A percentile compares a stretch with the other conserved stretches of the same genome.
These are phyloP conservation scores for Linum tenue DNA, from an alignment of 345 rosid genomes.

Conservation along the genomic window DNA sequence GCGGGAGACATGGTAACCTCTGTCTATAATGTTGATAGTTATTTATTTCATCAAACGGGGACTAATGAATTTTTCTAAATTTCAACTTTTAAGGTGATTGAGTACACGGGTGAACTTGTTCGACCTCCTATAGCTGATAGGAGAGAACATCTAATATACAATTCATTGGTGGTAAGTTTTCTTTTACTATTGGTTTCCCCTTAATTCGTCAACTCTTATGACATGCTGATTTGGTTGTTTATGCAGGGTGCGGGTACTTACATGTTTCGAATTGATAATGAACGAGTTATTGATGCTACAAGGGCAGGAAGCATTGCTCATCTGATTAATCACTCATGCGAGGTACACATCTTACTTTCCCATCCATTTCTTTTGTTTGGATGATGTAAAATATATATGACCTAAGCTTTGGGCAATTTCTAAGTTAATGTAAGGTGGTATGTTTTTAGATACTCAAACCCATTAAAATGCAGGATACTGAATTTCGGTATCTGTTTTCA, in stretches of 20 bases:
- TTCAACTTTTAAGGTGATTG: constrained; percentile 49
- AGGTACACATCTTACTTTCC: constrained; percentile 29
- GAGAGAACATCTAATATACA: constrained; percentile 84
- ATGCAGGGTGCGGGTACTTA: constrained; percentile 96
- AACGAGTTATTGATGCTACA: constrained; percentile 92
- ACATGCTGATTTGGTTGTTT: constrained; percentile 1
- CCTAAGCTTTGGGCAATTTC: neutral
- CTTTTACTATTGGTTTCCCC: neutral
- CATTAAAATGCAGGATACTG: neutral
- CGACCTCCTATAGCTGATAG: constrained; percentile 89
- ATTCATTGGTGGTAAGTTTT: constrained; percentile 79
- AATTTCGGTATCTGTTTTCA: constrained; percentile 10
- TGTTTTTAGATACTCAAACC: neutral
- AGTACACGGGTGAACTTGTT: constrained; percentile 95
- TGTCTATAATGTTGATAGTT: neutral
- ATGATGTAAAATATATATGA: neutral
- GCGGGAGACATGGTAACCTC: constrained; percentile 91
- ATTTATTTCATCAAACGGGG: neutral
- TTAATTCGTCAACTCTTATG: neutral
- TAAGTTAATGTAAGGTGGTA: neutral
- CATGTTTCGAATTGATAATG: constrained; percentile 87
- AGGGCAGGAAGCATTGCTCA: constrained; percentile 97
- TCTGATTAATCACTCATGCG: constrained; percentile 89
- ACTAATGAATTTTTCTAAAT: neutral
- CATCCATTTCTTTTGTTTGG: neutral